Evolutionary conservation across 2,329 filamentous ascomycete genomes (phyloP), one percentile per base, ranked within the genome.

Genomic region (Sarocladiaceae sp.): DNA sequence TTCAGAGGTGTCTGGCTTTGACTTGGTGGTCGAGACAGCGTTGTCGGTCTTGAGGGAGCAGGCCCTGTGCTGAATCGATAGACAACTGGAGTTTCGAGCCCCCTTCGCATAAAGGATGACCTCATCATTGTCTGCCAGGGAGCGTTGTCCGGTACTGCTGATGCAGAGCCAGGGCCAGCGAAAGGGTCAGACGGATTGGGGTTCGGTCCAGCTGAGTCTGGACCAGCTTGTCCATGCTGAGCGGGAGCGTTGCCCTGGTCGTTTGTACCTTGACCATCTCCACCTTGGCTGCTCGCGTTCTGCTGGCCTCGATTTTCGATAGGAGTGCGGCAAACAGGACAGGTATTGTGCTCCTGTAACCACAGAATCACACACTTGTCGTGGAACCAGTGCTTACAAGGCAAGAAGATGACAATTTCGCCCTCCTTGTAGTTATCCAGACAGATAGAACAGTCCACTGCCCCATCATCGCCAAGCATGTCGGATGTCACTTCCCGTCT

Each of bases 351-450:
- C 68, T 96, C 88, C 60, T 80, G 82, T 50, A 97, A 72, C 93
- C 93, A 97, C 48, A 88, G 76, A 22, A 83, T 78, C 29, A 94
- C 88, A 61, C 93, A 97, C 23, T 81, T 75, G 53, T 86, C 85
- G 63, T 97, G 93, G 66, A 96, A 97, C 90, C 90, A 96, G 64
- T 99, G 94, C 54, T 83, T 87, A 70, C 94, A 99, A 0, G 91
- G 91, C 49, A 99, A 70, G 42, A 86, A 79, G 0, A 88, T 81
- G 4, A 93, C 89, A 64, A 88, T 83, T 26, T 88, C 84, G 11
- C 84, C 87, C 31, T 88, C 64, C 23, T 82, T 77, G 56, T 95
- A 86, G 25, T 88, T 82, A 52, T 97, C 91, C 74, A 97, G 96
- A 69, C 94, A 99, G 54, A 99, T 96, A 31, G 89, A 92, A 67